These are phyloP conservation scores for Cyberlindnera bimundalis DNA, from an alignment of 805 yeast genomes.

Conservation along the genomic window DNA sequence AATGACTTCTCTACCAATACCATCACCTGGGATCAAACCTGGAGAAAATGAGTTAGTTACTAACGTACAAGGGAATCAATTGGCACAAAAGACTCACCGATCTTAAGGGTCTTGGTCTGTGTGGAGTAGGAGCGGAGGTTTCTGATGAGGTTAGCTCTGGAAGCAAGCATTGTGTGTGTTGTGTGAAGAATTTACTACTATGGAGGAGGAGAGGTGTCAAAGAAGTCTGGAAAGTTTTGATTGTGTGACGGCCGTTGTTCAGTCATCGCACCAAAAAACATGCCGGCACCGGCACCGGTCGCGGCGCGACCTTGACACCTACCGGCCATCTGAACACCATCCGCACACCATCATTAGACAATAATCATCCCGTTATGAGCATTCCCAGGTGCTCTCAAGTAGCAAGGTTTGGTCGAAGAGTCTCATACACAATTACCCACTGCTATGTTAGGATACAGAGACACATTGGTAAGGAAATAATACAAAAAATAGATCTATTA, in stretches of 20 bases:
- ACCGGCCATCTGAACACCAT: neutral
- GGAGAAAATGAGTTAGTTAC: slow-evolving; percentile 24
- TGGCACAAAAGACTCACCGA: slow-evolving; percentile 30
- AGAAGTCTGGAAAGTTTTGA: neutral
- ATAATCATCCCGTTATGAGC: no score
- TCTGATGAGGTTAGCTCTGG: slow-evolving; percentile 11
- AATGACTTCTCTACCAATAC: slow-evolving; percentile 95
- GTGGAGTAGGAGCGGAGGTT: slow-evolving; percentile 33
- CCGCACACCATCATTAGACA: neutral
- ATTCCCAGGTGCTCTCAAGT: no score
- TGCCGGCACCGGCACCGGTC: slow-evolving; percentile 7
- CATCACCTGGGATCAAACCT: slow-evolving; percentile 93
- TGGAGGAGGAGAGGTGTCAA: neutral
- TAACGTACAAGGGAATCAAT: neutral
- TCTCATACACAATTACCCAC: no score
- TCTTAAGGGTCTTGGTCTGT: slow-evolving; percentile 46
- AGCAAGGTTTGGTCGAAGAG: no score
- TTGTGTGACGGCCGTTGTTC: neutral
- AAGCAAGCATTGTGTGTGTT: slow-evolving; percentile 11
- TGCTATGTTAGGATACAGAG: no score
- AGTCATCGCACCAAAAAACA: neutral
- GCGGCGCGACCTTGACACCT: no score
- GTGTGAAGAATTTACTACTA: no score
- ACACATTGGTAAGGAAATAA: no score
- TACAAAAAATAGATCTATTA: no score